These are phyloP conservation scores for Silene latifolia DNA, from an alignment of 148 eudicot species.

Conservation along the genomic window DNA sequence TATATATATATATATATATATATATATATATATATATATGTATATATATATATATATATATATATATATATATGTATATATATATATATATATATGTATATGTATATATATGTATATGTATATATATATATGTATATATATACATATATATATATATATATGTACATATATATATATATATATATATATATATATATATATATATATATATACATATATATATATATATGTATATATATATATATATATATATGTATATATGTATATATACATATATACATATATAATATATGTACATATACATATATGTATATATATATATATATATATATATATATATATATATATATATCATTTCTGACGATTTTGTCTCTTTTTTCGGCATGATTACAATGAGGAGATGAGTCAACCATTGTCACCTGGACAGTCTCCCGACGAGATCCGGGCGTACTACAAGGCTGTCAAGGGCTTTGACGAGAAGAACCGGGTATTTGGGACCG, in stretches of 20 bases:
- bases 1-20: conserved; percentile 6
- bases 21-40: conserved; percentile 2
- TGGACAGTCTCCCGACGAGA: too few relatives aligned
- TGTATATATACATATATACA: too few relatives aligned
- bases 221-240: conserved; percentile 9
- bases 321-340: too few relatives aligned
- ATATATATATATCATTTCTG: too few relatives aligned
- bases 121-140: conserved; percentile 9
- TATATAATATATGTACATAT: too few relatives aligned
- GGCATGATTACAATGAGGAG: too few relatives aligned
- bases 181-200: conserved; percentile 9
- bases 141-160: conserved; percentile 6
- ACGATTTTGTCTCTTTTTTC: too few relatives aligned
- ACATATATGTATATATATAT: too few relatives aligned
- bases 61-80: conserved; percentile 6
- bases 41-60: background rate
- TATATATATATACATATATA: conserved; percentile 9
- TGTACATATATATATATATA: conserved; percentile 4
- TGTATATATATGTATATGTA: conserved; percentile 3
- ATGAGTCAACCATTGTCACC: too few relatives aligned
- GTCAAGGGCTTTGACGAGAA: too few relatives aligned
- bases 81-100: conserved; percentile 6
- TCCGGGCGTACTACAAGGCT: too few relatives aligned
- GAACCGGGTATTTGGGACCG: too few relatives aligned
- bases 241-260: background rate